Evolutionary conservation across 805 yeast genomes (phyloP).

Genomic region (Peterozyma toletana): DNA sequence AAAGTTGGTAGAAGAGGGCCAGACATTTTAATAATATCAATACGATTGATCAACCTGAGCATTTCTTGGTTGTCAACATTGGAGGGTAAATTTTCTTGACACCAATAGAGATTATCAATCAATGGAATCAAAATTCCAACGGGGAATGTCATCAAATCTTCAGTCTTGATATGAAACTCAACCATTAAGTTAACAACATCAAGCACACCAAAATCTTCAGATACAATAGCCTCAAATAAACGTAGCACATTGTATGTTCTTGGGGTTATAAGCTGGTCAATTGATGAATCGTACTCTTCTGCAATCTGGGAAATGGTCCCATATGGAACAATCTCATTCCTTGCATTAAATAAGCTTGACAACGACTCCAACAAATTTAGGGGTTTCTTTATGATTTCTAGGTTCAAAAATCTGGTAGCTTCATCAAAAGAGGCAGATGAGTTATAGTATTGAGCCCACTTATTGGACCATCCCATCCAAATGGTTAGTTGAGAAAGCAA

Average conservation of each 20-base stretch:
- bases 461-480: slow-evolving; percentile 70
- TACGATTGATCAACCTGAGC: slow-evolving; percentile 13
- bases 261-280: slow-evolving; percentile 60
- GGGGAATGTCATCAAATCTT: slow-evolving; percentile 63
- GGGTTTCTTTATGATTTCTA: slow-evolving; percentile 45
- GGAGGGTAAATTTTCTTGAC: slow-evolving; percentile 45
- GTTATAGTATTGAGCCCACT: slow-evolving; percentile 56
- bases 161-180: slow-evolving; percentile 42
- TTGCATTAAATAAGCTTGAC: slow-evolving; percentile 38
- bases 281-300: slow-evolving; percentile 47
- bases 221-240: slow-evolving; percentile 55
- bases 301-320: slow-evolving; percentile 61
- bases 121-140: slow-evolving; percentile 64
- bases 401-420: slow-evolving; percentile 28
- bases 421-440: slow-evolving; percentile 27
- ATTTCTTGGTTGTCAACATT: slow-evolving; percentile 66
- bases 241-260: slow-evolving; percentile 52
- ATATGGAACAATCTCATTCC: slow-evolving; percentile 39
- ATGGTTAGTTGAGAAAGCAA: slow-evolving; percentile 54
- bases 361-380: slow-evolving; percentile 55
- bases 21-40: slow-evolving; percentile 5
- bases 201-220: slow-evolving; percentile 40
- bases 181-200: slow-evolving; percentile 59
- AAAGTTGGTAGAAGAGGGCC: not conserved
- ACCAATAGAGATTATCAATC: slow-evolving; percentile 46